Base-by-base conservation (phyloP, 441 rosid species). In the Gossypium gossypioides region DNA sequence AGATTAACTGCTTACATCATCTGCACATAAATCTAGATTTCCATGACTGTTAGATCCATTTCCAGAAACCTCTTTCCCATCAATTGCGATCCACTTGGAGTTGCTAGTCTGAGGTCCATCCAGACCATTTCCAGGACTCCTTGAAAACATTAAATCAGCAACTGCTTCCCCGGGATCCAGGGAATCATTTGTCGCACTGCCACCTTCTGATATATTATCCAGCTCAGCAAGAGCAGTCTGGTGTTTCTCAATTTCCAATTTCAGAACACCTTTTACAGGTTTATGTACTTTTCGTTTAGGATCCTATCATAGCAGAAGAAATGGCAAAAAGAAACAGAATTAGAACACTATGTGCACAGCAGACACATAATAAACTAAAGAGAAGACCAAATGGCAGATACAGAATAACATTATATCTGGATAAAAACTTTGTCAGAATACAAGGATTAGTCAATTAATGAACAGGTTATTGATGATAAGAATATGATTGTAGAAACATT, bases 241-340 rank as follows among this genome's bases (percentile, higher is more conserved):
- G 74, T 93, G 97, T 83, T 93, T 96, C 87, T 91, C 99, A 81
- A 96, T 96, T 86, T 91, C 97, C 75, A 96, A 84, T 81, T 88
- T 84, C 66, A 93, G 84, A 82, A 91, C 78, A 72, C 98, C 99
- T 83, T 89, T 90, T 56, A 96, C 97, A 55, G 97, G 98, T 78
- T 93, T 96, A 79, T 96, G 98, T 81, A 89, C 94, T 84, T 93
- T 93, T 75, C 88, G 88, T 77, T 90, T 96, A 46, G 97, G 94
- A 84, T 96, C 99, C 99, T 96, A 72, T 59, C 68, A 76, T 6
- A 79, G 78, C 62, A 65, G 75, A 76, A 80, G 69, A 81, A 32
- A 82, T 67, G 46, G 52, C n/a, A 65, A 6, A 73, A 59, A 48
- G 67, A 32, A 71, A 60, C 8, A 82, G 55, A 69, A 68, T 72